A percentile compares a stretch with the other conserved stretches of the same genome.
Conservation (phyloP, 306 rosid species). For the Astragalus glycyphyllos region DNA sequence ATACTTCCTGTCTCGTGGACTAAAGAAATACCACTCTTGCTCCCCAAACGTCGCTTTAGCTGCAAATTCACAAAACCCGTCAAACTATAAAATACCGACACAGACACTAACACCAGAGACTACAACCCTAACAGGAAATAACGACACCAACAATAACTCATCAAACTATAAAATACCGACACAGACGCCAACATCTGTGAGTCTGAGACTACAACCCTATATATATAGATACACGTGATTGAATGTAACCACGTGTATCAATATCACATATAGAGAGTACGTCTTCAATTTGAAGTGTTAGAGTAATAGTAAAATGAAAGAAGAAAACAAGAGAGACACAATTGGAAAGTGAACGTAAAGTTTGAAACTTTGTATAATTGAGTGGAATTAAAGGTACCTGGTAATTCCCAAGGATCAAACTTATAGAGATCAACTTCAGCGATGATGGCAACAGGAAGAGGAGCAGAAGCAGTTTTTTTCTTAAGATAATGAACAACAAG, state of each 20-base stretch:
- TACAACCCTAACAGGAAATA: too few species aligned
- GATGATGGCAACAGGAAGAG: slow-evolving; percentile 79
- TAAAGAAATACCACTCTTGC: slow-evolving; percentile 95
- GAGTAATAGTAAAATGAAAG: not conserved
- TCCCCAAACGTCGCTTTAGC: slow-evolving; percentile 96
- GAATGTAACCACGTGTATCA: too few species aligned
- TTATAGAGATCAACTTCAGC: slow-evolving; percentile 96
- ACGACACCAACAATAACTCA: too few species aligned
- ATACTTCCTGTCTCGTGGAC: slow-evolving; percentile 94
- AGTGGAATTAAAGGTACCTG: slow-evolving; percentile 53
- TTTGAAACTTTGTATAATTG: not conserved
- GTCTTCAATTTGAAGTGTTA: too few species aligned
- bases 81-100: not conserved
- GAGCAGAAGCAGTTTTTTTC: slow-evolving; percentile 68
- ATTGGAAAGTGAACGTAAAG: slow-evolving; percentile 13
- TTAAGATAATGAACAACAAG: slow-evolving; percentile 94
- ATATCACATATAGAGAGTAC: too few species aligned
- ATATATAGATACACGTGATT: too few species aligned
- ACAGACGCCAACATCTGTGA: too few species aligned
- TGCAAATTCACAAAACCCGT: slow-evolving; percentile 35
- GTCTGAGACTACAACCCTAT: too few species aligned
- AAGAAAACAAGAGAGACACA: not conserved
- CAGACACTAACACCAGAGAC: too few species aligned
- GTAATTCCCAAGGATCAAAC: slow-evolving; percentile 97
- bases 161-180: too few species aligned